phyloP scores from a whole-genome alignment of 2,329 filamentous ascomycete genomes.

The Didymella pinodella region DNA sequence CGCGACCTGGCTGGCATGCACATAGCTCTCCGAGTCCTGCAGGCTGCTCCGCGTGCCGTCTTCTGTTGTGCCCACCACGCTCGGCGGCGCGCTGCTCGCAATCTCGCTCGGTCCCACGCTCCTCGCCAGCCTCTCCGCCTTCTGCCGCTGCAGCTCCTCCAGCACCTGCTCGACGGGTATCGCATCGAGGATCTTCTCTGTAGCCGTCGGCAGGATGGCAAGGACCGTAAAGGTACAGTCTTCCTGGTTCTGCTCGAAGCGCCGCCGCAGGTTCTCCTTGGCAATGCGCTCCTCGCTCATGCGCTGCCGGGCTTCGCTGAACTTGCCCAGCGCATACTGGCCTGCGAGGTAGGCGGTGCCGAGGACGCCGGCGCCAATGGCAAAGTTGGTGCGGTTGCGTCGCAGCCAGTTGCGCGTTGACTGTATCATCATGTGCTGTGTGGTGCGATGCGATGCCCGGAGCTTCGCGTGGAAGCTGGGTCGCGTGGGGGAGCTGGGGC shows the following conservation, averaged over 20 bases:
- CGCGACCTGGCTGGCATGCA: constrained; percentile 79
- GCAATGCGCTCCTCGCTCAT: constrained; percentile 96
- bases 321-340: constrained; percentile 90
- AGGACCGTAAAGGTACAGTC: constrained; percentile 98
- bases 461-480: constrained; percentile 13
- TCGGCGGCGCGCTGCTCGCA: constrained; percentile 68
- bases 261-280: constrained; percentile 92
- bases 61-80: constrained; percentile 67
- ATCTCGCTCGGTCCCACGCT: constrained; percentile 65
- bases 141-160: constrained; percentile 92
- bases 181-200: constrained; percentile 84
- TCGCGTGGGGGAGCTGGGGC: constrained; percentile 10
- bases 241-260: constrained; percentile 98
- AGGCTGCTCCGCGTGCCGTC: constrained; percentile 85
- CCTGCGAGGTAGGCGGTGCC: constrained; percentile 91
- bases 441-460: constrained; percentile 1
- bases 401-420: constrained; percentile 89
- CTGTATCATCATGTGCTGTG: constrained; percentile 61
- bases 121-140: constrained; percentile 73
- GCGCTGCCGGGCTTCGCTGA: constrained; percentile 91
- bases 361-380: constrained; percentile 84
- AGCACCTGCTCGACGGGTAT: constrained; percentile 93
- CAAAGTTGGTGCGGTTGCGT: constrained; percentile 88
- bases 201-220: constrained; percentile 90
- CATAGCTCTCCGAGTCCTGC: constrained; percentile 71